Base-by-base conservation (phyloP, 202 grass and related monocot species). In the Panicum hallii region DNA sequence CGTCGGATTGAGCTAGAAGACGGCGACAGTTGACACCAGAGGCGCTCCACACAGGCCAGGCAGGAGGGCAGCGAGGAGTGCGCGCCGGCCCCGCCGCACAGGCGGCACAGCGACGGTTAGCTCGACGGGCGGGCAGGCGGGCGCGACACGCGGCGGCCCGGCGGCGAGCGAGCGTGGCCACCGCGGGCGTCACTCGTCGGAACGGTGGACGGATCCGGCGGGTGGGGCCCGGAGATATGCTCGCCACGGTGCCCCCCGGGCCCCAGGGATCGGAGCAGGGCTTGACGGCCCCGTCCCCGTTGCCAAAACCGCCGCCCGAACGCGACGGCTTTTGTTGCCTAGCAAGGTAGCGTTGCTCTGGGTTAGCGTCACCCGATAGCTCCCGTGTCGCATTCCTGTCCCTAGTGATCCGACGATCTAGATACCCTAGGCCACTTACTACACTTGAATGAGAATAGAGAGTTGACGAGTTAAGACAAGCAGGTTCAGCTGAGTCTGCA, bases 111-210 rank as follows among this genome's bases (percentile, higher is more conserved):
- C 11, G 11, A 48, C 13, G 47, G 47, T 12, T 12, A 15, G 45
- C 16, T 19, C 50, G 50, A 16, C 50, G 50, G 50, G 10, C 46
- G 46, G 50, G 4, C 50, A 15, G 50, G 10, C 46, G 46, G 9
- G 50, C 50, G 50, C 26, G 28, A 6, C 43, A 50, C 10, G 63
- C 55, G 77, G 77, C 60, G 26, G 38, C 5, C 15, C 0, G 11
- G 69, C 23, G 0, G 61, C 49, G 56, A 17, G 23, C 26, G 86
- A 73, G 74, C 81, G 87, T 74, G 81, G 87, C 74, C 80, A 79
- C 74, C 74, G 20, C 28, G 26, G 75, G 20, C 14, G 30, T 46
- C 81, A 88, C 45, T 67, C 81, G 4, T 79, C 28, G 26, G 7
- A 13, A 43, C 0, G 6, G 17, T 78, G 74, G 74, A 78, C 65